A percentile compares a stretch with the other conserved stretches of the same genome.
Evolutionary conservation across 1,284 basidiomycete genomes (phyloP).

Genomic region (Ustilago bromivora): DNA sequence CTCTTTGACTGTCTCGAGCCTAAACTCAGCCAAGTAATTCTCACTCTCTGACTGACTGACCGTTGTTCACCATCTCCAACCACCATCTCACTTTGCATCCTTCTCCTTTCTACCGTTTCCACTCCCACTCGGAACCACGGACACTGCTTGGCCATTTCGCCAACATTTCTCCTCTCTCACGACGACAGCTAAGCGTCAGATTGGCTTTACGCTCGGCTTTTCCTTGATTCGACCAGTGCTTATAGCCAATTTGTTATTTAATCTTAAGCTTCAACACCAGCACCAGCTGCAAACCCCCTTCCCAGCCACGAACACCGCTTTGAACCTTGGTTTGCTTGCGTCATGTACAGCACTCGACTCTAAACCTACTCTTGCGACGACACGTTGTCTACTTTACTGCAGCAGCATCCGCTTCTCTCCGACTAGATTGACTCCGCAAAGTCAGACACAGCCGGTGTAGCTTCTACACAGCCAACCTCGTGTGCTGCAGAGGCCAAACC

Average conservation of each 20-base stretch:
- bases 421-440: neutral
- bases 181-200: neutral
- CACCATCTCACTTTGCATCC: neutral
- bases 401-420: neutral
- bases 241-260: neutral
- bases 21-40: neutral
- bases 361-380: neutral
- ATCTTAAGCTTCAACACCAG: neutral
- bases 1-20: neutral
- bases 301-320: neutral
- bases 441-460: neutral
- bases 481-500: neutral
- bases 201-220: neutral
- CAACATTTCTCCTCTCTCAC: neutral
- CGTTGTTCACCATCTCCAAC: neutral
- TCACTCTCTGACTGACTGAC: neutral
- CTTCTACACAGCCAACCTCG: neutral
- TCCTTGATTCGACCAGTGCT: neutral
- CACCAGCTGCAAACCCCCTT: constrained; percentile 4
- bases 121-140: neutral
- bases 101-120: neutral
- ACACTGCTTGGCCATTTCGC: neutral
- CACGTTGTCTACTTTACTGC: neutral
- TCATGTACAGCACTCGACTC: neutral
- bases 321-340: neutral